Evolutionary conservation across 2,329 filamentous ascomycete genomes (phyloP), one percentile per base, ranked within the genome.

Genomic region (Neocatenulostroma microsporum): DNA sequence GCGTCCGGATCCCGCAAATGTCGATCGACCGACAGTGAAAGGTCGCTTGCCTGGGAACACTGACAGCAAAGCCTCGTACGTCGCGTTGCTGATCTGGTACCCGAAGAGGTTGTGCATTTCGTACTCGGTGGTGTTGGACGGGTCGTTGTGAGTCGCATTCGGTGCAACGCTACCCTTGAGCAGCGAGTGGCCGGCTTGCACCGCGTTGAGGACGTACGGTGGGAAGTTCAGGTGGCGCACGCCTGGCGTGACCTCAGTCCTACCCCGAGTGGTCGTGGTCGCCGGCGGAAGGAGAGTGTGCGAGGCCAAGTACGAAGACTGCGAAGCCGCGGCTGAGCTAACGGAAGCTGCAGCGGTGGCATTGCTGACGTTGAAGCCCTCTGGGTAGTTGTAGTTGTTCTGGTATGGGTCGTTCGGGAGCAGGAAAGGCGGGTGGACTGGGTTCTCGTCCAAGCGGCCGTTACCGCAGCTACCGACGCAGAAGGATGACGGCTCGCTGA

Each of bases 401-500:
- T 74, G 73, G 5, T 76, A 76, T 2, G 70, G 68, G 45, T 83
- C 78, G 1, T 80, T 81, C 1, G 79, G 78, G 1, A 85, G 69
- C 5, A 53, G 45, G 51, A 84, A 84, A 0, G 74, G 67, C 5
- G 79, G 78, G 51, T 84, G 80, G 0, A 75, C 76, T 1, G 81
- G 81, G 53, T 86, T 84, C 29, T 80, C 54, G 2, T 72, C 72
- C 26, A 83, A 56, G 34, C 81, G 79, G 1, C 67, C 67, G 17
- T 71, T 76, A 15, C 84, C 83, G 50, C 83, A 87, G 46, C 75
- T 81, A 3, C 83, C 82, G 7, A 80, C 68, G 47, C 82, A 87
- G 62, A 80, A 78, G 0, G 73, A 77, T 6, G 71, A 71, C 3
- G 73, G 73, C 48, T 79, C 76, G 30, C 58, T 69, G 74, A 79